Base-by-base conservation (phyloP, 306 rosid species). In the Trifolium subterraneum region DNA sequence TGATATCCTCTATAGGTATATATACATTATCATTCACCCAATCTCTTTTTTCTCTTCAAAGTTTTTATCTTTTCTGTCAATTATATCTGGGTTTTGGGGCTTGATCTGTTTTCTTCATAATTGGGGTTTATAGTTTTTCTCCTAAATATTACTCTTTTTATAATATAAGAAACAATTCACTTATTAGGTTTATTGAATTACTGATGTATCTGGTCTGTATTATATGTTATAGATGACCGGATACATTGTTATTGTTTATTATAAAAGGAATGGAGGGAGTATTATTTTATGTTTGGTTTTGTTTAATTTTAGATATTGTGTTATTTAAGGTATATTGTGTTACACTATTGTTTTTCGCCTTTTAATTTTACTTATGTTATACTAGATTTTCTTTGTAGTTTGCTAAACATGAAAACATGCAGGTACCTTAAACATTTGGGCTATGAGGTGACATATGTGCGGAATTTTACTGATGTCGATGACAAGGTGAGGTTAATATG, bases 391-490 rank as follows among this genome's bases (percentile, higher is more conserved):
- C 8, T 48, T 35, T 38, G 35, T 55, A 36, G 50, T 65, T 22
- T 84, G 64, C 23, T 45, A 77, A 54, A 54, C 50, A 52, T 70
- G 80, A 67, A 66, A 48, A 69, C 74, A 33, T 80, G 81, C 89
- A 94, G 97, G 78, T 92, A 92, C 79, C 86, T 94, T 29, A 78
- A 59, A 69, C 85, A 86, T 78, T 64, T 90, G 87, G 93, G 96
- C n/a, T 94, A 92, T 72, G 89, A 90, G 82, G 95, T 94, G 23
- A 90, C 93, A 0, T 94, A 92, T 71, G 95, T 94, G 66, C 90
- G 99, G 82, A 94, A 94, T 73, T 94, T 94, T 79, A 94, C 99
- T 10, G 97, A 94, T 82, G 99, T 92, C 48, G 99, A 94, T 82
- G 99, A 94, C 86, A 94, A 94, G 97, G 99, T 90, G 84, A 79